These are phyloP conservation scores for Ochetophila trinervis DNA, from an alignment of 306 rosid genomes.

Conservation along the genomic window DNA sequence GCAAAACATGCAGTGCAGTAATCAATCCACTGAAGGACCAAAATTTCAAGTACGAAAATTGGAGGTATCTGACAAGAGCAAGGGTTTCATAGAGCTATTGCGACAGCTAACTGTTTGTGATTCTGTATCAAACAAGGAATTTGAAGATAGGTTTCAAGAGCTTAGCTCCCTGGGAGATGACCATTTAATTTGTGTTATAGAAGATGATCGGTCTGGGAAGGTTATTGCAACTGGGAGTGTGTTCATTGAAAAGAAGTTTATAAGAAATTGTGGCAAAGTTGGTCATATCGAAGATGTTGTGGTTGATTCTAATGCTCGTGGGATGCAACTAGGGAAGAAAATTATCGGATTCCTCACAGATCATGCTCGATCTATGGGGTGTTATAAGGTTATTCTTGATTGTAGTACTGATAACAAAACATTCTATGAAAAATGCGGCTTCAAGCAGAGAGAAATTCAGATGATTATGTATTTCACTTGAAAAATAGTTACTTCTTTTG, in stretches of 20 bases:
- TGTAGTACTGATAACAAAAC: conserved; percentile 43
- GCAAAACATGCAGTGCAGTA: conserved; percentile 25
- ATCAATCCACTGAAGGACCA: conserved; percentile 20
- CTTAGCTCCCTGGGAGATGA: conserved; percentile 48
- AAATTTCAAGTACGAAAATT: conserved; percentile 35
- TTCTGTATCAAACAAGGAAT: too few species aligned
- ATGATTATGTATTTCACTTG: conserved; percentile 55
- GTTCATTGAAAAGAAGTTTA: conserved; percentile 43
- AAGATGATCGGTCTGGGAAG: conserved; percentile 42
- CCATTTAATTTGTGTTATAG: conserved; percentile 51
- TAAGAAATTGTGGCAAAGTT: conserved; percentile 60
- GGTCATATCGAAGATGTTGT: conserved; percentile 45
- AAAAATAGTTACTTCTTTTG: neutral
- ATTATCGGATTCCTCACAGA: conserved; percentile 45
- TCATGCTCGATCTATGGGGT: conserved; percentile 56
- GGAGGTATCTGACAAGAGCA: conserved; percentile 48
- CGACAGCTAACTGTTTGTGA: too few species aligned
- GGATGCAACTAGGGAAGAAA: conserved; percentile 45
- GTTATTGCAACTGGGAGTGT: conserved; percentile 53
- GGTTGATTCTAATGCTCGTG: conserved; percentile 32
- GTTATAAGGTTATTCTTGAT: conserved; percentile 72
- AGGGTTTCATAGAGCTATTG: neutral
- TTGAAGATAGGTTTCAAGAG: conserved; percentile 35
- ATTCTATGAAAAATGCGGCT: conserved; percentile 24
- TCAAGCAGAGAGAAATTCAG: conserved; percentile 43